These are phyloP conservation scores for Globomyces sp. DNA, from an alignment of 371 early-diverging fungal species.

Conservation along the genomic window DNA sequence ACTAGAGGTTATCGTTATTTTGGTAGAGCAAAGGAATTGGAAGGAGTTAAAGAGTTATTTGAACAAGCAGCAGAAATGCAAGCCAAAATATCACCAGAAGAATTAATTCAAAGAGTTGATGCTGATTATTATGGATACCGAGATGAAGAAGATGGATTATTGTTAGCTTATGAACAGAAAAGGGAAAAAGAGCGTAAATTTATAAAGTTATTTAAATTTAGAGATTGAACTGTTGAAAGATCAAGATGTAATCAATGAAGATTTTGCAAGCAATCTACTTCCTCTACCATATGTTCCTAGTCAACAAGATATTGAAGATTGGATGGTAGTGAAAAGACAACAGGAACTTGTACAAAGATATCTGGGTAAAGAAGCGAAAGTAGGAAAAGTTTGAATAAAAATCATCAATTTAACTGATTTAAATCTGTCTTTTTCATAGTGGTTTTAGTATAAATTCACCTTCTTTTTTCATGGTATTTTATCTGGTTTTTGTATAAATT, in stretches of 20 bases:
- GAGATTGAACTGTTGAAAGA: not conserved
- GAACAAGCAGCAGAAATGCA: slow-evolving; percentile 49
- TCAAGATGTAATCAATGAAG: slow-evolving; percentile 26
- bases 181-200: slow-evolving; percentile 14
- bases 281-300: slow-evolving; percentile 52
- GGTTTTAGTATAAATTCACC: no score
- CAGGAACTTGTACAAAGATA: slow-evolving; percentile 41
- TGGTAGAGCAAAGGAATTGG: slow-evolving; percentile 95
- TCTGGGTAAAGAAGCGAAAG: slow-evolving; percentile 8
- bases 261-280: no score
- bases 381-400: not conserved
- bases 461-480: no score
- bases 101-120: slow-evolving; percentile 78
- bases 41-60: slow-evolving; percentile 91
- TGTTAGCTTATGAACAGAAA: slow-evolving; percentile 76
- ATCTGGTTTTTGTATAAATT: no score
- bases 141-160: slow-evolving; percentile 85
- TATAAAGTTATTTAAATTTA: not conserved
- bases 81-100: slow-evolving; percentile 58
- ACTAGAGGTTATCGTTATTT: slow-evolving; percentile 94
- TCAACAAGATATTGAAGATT: slow-evolving; percentile 73
- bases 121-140: slow-evolving; percentile 95
- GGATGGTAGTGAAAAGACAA: slow-evolving; percentile 68
- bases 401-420: no score
- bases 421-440: no score